These are phyloP conservation scores for Claviceps sp. DNA, from an alignment of 2,329 filamentous ascomycete genomes.

Conservation along the genomic window DNA sequence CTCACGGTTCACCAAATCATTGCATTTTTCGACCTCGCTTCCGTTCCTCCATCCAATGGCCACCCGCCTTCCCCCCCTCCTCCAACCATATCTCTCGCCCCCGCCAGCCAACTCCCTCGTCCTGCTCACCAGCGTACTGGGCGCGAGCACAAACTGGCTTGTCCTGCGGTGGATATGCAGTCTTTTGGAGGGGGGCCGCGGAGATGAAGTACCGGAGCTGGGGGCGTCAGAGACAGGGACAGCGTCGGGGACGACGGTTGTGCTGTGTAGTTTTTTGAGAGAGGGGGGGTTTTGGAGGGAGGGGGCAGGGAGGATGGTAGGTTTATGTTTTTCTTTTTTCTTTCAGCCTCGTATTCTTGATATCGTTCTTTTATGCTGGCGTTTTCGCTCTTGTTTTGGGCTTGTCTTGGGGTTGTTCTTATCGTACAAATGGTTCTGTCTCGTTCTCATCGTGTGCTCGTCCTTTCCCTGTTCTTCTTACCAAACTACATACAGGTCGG, in stretches of 20 bases:
- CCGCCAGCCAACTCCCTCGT: conserved; percentile 46
- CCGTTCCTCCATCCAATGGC: too few relatives aligned
- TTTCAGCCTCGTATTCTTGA: background rate
- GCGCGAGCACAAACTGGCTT: conserved; percentile 53
- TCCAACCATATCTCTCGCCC: conserved; percentile 50
- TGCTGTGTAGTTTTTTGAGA: conserved; percentile 74
- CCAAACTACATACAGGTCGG: too few relatives aligned
- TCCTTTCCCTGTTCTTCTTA: too few relatives aligned
- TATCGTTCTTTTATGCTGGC: background rate
- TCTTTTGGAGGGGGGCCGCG: conserved; percentile 19
- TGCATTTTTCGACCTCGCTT: background rate
- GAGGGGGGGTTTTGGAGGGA: conserved; percentile 68
- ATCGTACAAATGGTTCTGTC: too few relatives aligned
- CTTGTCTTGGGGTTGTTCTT: too few relatives aligned
- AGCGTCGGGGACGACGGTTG: conserved; percentile 31
- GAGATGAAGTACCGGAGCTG: background rate
- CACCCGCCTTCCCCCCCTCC: conserved; percentile 38
- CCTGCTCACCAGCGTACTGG: conserved; percentile 55
- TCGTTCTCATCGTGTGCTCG: too few relatives aligned
- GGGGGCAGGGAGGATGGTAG: conserved; percentile 52
- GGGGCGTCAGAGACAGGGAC: background rate
- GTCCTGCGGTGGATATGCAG: conserved; percentile 41
- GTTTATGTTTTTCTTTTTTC: conserved; percentile 1
- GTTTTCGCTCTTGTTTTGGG: too few relatives aligned
- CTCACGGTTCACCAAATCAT: background rate